Evolutionary conservation across 140 eudicot genomes (phyloP).

Genomic region (Flaveria floridana): DNA sequence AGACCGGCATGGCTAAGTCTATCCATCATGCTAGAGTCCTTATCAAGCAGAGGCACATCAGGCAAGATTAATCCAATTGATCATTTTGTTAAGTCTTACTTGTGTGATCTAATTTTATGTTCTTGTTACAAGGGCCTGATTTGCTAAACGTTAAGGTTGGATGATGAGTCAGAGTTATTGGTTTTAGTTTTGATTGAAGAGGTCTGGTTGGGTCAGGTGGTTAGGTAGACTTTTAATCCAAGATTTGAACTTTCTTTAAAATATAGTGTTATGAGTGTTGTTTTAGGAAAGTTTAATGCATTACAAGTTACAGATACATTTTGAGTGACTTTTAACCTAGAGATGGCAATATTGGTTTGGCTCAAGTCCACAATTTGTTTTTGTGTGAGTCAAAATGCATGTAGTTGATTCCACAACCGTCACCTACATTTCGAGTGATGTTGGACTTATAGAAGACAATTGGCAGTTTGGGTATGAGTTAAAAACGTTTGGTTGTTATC

Average conservation of each 20-base stretch:
- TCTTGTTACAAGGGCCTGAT: too few species aligned
- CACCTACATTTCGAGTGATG: too few species aligned
- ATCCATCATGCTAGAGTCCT: slow-evolving; percentile 85
- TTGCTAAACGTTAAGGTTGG: too few species aligned
- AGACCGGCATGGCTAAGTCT: slow-evolving; percentile 87
- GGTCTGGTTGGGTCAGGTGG: not conserved
- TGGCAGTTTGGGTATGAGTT: too few species aligned
- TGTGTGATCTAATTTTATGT: not conserved
- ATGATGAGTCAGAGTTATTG: not conserved
- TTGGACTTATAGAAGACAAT: too few species aligned
- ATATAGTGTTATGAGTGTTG: not conserved
- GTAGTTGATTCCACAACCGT: too few species aligned
- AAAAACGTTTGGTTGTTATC: too few species aligned
- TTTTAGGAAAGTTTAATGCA: not conserved
- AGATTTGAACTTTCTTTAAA: too few species aligned
- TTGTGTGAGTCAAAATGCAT: too few species aligned
- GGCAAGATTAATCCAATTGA: slow-evolving; percentile 33
- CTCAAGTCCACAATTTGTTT: too few species aligned
- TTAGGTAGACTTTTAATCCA: not conserved
- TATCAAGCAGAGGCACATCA: slow-evolving; percentile 81
- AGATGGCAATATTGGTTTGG: not conserved
- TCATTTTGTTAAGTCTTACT: not conserved
- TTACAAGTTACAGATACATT: not conserved
- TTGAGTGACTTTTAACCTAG: not conserved
- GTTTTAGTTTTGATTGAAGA: not conserved